Conservation (phyloP, 306 rosid species). For the Psophocarpus tetragonolobus region DNA sequence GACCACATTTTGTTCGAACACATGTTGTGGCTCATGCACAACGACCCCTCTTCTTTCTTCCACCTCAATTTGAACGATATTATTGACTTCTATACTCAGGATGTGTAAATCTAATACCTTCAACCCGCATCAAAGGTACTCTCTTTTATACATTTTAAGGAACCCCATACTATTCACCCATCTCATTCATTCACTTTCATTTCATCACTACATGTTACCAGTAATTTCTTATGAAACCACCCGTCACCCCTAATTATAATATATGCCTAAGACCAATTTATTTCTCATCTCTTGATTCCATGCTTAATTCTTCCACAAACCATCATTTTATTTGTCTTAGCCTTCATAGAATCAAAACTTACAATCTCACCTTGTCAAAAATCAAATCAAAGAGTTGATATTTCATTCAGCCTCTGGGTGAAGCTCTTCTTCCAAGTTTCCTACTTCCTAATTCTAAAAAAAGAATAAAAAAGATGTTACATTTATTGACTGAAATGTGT, state of each 20-base stretch:
- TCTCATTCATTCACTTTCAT: neutral
- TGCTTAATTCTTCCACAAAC: neutral
- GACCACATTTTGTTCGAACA: constrained; percentile 93
- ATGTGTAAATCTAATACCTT: constrained; percentile 30
- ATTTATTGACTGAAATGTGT: neutral
- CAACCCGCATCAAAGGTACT: neutral
- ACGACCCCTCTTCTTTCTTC: constrained; percentile 75
- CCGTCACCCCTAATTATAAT: neutral
- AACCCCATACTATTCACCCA: too few relatives aligned
- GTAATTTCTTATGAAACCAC: neutral
- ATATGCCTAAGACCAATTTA: neutral
- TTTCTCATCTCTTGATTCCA: neutral
- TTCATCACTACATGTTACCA: too few relatives aligned
- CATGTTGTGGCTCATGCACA: constrained; percentile 84
- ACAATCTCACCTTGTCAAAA: neutral
- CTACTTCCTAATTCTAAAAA: too few relatives aligned
- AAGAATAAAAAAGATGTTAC: too few relatives aligned
- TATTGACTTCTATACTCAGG: constrained; percentile 82
- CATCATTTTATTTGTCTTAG: neutral
- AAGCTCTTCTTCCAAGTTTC: constrained; percentile 1
- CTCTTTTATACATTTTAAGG: constrained; percentile 22
- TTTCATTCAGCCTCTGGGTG: neutral
- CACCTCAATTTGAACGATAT: constrained; percentile 77
- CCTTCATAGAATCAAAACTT: neutral
- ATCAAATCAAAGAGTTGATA: constrained; percentile 9